Base-by-base conservation (phyloP, 345 rosid genomes). In the Clarkia xantiana region DNA sequence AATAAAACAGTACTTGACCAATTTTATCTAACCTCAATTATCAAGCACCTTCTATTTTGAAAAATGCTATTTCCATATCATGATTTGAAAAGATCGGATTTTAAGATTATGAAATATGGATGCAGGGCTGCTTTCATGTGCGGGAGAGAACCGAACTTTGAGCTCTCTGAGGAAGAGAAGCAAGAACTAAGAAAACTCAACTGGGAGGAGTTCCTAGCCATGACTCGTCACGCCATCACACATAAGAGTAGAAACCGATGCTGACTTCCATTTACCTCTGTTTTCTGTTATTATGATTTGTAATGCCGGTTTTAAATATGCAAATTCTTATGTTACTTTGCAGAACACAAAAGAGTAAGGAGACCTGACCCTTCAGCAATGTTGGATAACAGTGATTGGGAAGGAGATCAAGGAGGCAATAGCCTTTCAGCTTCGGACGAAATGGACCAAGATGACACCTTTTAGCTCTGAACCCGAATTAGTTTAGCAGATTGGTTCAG, bases 51-150 rank as follows among this genome's bases (percentile, higher is more conserved):
- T 2, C 2, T 5, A 22, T 22, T 22, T 22, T 22, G 25, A 22
- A 22, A 22, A 22, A 5, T 22, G 5, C 5, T 22, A 22, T 22
- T 2, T 22, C 5, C 25, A 22, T 22, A 22, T 22, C 25, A 22
- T 22, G 5, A 22, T 22, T 22, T 22, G 25, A 22, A 22, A 4
- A 29, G 8, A 29, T 18, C 2, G 18, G 34, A 40, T n/a, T 40
- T 15, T 16, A 13, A 25, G 17, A 47, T 54, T 55, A 47, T 48
- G 16, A 49, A 8, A 4, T 62, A 42, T 17, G 2, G 10, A 14
- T 54, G 62, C 72, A 90, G 97, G 70, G 95, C 97, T 56, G 97
- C 97, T 41, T 90, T 76, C 78, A 90, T 86, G 97, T 86, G 97
- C 44, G 95, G 95, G 50, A 79, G 97, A 58, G 97, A 90, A 48